Evolutionary conservation across 2,329 filamentous ascomycete species (phyloP), one percentile per base, ranked within the genome.

Genomic region (Paecilomyces sp.): DNA sequence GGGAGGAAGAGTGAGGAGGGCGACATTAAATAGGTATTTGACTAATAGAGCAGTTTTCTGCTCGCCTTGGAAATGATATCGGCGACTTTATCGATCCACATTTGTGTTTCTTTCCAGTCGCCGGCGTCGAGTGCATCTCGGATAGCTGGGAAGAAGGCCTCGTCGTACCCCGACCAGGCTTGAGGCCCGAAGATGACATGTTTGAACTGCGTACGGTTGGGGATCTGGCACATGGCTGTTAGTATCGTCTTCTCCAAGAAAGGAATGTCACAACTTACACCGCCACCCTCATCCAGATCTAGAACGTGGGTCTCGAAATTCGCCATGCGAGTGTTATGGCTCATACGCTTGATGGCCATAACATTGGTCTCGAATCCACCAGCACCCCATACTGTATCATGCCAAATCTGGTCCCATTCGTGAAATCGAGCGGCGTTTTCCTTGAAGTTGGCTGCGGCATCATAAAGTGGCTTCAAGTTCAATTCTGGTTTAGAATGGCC

Each of bases 131-230:
- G 80, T 8, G 88, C 87, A 68, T 97, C 92, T 59, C 91, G 83
- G 59, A 97, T 89, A n/a, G 88, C 88, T 0, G 93, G 93, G 76
- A 95, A 95, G 62, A 85, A 85, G 0, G 84, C 83, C 59, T 84
- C 83, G 33, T 88, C 83, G 65, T 88, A 84, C 41, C 83, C 85
- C 34, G 87, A 87, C 88, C 91, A 92, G 2, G 85, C 79, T 68
- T 91, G 85, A 0, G 94, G 94, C 1, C 90, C 93, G 71, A 92
- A 96, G 59, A 99, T 78, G 69, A 95, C 83, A 75, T 97, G 94
- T 74, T 95, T 96, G 81, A 92, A 99, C 76, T 97, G 94, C 4
- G 89, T 90, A 64, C 93, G 87, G 67, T 91, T 91, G 47, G 90
- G 90, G 3, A 96, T 83, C 89, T 92, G 59, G 56, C 36, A 24